phyloP scores from a whole-genome alignment of 257 asterid species.

The Nicotiana knightiana region DNA sequence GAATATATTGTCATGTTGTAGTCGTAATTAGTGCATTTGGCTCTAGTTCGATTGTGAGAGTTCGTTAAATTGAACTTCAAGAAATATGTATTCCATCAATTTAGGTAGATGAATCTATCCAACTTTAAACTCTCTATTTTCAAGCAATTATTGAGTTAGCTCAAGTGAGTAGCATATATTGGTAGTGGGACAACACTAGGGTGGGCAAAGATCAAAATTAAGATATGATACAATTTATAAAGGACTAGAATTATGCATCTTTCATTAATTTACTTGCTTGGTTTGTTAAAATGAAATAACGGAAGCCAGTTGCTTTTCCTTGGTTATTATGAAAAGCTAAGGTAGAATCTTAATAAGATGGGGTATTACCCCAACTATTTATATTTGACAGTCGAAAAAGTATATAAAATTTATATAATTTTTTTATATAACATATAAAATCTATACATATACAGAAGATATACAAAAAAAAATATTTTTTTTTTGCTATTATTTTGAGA shows the following conservation, averaged over 20 bases:
- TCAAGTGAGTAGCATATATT: not conserved
- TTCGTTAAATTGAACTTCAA: not conserved
- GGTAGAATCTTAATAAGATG: not conserved
- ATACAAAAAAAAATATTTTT: too few relatives aligned
- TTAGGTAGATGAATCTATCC: not conserved
- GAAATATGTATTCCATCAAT: not conserved
- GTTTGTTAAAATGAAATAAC: not conserved
- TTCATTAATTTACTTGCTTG: not conserved
- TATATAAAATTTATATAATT: too few relatives aligned
- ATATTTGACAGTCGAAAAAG: too few relatives aligned
- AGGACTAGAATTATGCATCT: not conserved
- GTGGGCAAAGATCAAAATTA: not conserved
- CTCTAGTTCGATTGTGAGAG: not conserved
- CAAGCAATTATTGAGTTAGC: not conserved
- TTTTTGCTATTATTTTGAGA: fast-evolving
- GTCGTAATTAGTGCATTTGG: not conserved
- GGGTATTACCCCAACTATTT: too few relatives aligned
- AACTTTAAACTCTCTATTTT: too few relatives aligned
- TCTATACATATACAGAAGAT: too few relatives aligned
- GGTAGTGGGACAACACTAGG: not conserved
- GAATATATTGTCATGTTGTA: not conserved
- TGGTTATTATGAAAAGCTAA: not conserved
- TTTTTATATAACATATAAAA: too few relatives aligned
- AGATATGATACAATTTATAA: not conserved
- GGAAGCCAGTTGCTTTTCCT: constrained; percentile 3